These are phyloP conservation scores for Crithidia acanthocephali DNA, from an alignment of 208 protist species.

Conservation along the genomic window DNA sequence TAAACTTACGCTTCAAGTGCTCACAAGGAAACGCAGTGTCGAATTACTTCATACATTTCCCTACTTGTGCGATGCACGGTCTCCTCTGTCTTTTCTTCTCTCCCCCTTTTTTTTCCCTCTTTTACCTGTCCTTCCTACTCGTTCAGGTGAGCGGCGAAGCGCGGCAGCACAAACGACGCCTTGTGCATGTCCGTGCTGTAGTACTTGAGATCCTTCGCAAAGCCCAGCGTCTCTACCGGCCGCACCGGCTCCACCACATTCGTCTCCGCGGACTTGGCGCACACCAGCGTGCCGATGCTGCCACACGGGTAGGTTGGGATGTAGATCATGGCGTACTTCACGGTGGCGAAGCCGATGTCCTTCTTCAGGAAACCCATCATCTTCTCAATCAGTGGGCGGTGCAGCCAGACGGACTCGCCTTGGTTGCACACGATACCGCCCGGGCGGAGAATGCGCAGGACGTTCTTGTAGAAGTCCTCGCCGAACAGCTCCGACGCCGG, in stretches of 20 bases:
- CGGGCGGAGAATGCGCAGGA: constrained; percentile 80
- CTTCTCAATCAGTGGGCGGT: constrained; percentile 90
- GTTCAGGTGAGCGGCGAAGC: constrained; percentile 80
- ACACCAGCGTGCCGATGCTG: constrained; percentile 90
- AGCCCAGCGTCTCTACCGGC: constrained; percentile 64
- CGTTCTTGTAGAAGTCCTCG: constrained; percentile 83
- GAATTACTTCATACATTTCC: too few relatives aligned
- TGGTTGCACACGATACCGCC: constrained; percentile 91
- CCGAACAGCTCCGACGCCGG: constrained; percentile 91
- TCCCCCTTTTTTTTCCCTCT: neutral
- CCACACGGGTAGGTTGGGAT: constrained; percentile 96
- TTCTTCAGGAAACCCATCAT: constrained; percentile 84
- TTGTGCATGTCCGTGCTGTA: constrained; percentile 86
- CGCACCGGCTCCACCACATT: constrained; percentile 66
- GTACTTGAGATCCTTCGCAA: constrained; percentile 84
- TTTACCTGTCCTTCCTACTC: constrained; percentile 6
- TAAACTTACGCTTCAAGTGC: too few relatives aligned
- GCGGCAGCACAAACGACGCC: constrained; percentile 83
- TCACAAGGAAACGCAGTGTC: too few relatives aligned
- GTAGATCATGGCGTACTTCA: constrained; percentile 93
- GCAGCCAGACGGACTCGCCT: constrained; percentile 92
- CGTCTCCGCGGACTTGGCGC: constrained; percentile 65
- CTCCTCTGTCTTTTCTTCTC: too few relatives aligned
- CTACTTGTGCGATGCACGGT: too few relatives aligned
- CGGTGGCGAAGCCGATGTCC: constrained; percentile 77